phyloP scores from a whole-genome alignment of 2,329 filamentous ascomycete species.

The Aspergillus piperis region DNA sequence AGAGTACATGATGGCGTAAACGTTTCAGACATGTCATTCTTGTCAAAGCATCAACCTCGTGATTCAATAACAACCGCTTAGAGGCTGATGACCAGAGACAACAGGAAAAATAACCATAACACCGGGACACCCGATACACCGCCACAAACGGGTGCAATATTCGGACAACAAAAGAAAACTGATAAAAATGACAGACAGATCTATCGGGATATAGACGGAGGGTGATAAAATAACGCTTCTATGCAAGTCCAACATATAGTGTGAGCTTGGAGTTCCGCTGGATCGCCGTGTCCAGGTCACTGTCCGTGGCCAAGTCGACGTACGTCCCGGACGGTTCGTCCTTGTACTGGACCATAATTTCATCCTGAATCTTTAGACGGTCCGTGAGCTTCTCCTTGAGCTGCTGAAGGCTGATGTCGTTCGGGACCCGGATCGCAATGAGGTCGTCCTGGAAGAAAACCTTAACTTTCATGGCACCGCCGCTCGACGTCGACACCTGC shows the following conservation, averaged over 20 bases:
- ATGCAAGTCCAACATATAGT: constrained; percentile 60
- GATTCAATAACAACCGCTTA: constrained; percentile 27
- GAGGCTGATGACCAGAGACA: constrained; percentile 22
- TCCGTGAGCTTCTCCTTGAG: constrained; percentile 83
- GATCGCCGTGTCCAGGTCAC: constrained; percentile 78
- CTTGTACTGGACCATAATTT: constrained; percentile 78
- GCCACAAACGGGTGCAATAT: constrained; percentile 1
- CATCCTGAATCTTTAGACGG: constrained; percentile 75
- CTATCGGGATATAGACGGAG: constrained; percentile 13
- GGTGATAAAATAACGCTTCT: constrained; percentile 14
- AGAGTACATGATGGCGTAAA: constrained; percentile 35
- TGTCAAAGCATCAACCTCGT: constrained; percentile 31
- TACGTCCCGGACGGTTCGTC: constrained; percentile 78
- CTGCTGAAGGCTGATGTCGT: constrained; percentile 74
- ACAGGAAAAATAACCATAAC: constrained; percentile 21
- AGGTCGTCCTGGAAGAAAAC: constrained; percentile 90
- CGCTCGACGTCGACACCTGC: constrained; percentile 42
- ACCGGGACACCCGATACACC: constrained; percentile 20
- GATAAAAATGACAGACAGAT: constrained; percentile 16
- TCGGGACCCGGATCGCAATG: constrained; percentile 85
- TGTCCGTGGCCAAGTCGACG: constrained; percentile 73
- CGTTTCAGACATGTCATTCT: constrained; percentile 36
- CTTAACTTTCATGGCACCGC: constrained; percentile 81
- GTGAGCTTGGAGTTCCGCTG: constrained; percentile 85
- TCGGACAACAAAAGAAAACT: constrained; percentile 1